Percentiles rank a stretch among this genome's conserved stretches.
Conservation (phyloP, 2,329 filamentous ascomycete species). For the Colletotrichum shisoi region DNA sequence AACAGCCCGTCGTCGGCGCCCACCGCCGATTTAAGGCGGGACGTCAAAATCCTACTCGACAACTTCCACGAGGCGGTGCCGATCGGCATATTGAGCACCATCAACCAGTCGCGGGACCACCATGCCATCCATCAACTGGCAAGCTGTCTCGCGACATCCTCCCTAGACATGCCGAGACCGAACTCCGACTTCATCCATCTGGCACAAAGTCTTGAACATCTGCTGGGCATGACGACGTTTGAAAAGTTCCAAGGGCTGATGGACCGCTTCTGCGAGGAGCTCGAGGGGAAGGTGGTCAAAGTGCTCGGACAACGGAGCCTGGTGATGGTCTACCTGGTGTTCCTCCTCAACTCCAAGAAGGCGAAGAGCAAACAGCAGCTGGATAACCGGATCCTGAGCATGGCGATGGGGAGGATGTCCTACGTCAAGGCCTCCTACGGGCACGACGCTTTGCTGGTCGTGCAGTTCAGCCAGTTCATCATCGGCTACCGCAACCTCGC, state of each 20-base stretch:
- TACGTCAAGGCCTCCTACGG: constrained; percentile 7
- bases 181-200: constrained; percentile 14
- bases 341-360: constrained; percentile 26
- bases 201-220: not conserved
- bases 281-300: constrained; percentile 11
- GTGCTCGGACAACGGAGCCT: constrained; percentile 18
- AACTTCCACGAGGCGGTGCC: constrained; percentile 12
- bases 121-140: not conserved
- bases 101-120: constrained; percentile 16
- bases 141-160: not conserved
- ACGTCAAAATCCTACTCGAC: constrained; percentile 9
- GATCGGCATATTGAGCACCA: constrained; percentile 22
- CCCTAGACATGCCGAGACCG: not conserved
- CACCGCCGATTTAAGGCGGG: not conserved
- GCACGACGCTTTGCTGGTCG: constrained; percentile 7
- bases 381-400: constrained; percentile 9
- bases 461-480: constrained; percentile 24
- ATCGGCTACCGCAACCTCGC: constrained; percentile 16
- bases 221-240: not conserved
- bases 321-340: constrained; percentile 12
- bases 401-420: not conserved
- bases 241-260: not conserved
- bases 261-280: constrained; percentile 15
- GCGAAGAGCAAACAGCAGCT: constrained; percentile 8
- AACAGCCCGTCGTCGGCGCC: not conserved